Base-by-base conservation (phyloP, 2,329 filamentous ascomycete genomes). In the Drechslerella coelobrocha region DNA sequence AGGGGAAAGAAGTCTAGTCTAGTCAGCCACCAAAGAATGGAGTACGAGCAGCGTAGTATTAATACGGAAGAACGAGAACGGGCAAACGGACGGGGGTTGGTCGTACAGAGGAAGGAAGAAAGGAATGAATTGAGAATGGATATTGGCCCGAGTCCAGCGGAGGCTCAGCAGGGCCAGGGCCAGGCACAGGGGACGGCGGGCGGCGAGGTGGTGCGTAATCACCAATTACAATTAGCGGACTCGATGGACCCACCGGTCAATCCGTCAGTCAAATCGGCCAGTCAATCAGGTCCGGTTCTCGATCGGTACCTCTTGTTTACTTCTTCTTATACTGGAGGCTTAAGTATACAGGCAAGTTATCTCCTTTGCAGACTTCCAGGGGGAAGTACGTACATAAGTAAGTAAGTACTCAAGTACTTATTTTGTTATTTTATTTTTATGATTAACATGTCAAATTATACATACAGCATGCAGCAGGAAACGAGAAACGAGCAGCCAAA, bases 121-220 rank as follows among this genome's bases (percentile, higher is more conserved):
- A 45, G 41, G 41, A 45, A 45, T 45, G 41, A n/a, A 45, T 19
- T 8, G 14, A 23, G 19, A 19, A 14, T n/a, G 6, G 29, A 14
- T 23, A n/a, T 3, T 39, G 47, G 47, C 27, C 31, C 24, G 48
- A 24, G 56, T 47, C 27, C 47, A 27, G n/a, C 19, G 45, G 27
- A 26, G 50, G 31, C 52, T 43, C 31, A 43, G 34, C 51, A 59
- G 55, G 23, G 10, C 34, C 34, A n/a, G 34, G 12, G 34, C 12
- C 34, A 39, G 34, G 29, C 7, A 6, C 6, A 12, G 29, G 29
- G 7, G 12, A 12, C 29, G 12, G 34, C 34, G 17, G 12, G 34
- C 34, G 34, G 34, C 34, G n/a, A n/a, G n/a, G n/a, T n/a, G 34
- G 23, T 47, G 54, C 54, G 39, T 47, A 57, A 57, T 57, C 41